Conservation (phyloP, 2,329 filamentous ascomycete genomes). For the Fusarium agapanthi region DNA sequence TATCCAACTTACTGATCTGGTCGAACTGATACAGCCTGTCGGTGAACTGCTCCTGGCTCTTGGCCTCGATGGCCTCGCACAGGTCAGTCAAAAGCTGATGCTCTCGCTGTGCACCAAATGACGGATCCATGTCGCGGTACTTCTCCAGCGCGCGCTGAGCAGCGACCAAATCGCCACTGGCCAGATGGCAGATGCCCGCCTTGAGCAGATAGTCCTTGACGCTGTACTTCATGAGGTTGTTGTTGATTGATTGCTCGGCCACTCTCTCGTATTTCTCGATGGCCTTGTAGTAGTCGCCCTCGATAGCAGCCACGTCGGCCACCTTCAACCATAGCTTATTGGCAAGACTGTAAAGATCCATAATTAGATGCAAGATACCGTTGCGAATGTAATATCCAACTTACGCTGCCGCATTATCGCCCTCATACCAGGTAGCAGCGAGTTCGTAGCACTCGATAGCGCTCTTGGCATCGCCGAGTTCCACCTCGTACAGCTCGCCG, state of each 20-base stretch:
- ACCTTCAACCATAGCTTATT: slow-evolving; percentile 96
- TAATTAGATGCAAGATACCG: not conserved
- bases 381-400: slow-evolving; percentile 43
- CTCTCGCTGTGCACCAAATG: slow-evolving; percentile 81
- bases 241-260: slow-evolving; percentile 78
- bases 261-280: slow-evolving; percentile 87
- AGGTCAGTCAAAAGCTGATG: slow-evolving; percentile 83
- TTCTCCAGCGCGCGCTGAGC: slow-evolving; percentile 81
- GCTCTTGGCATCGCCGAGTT: slow-evolving; percentile 78
- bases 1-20: slow-evolving; percentile 91
- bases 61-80: slow-evolving; percentile 75
- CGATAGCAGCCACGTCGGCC: slow-evolving; percentile 84
- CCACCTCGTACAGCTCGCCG: slow-evolving; percentile 85
- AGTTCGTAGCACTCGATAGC: slow-evolving; percentile 86
- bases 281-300: slow-evolving; percentile 84
- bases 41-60: slow-evolving; percentile 83
- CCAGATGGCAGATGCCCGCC: slow-evolving; percentile 89
- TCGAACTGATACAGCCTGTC: slow-evolving; percentile 91
- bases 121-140: slow-evolving; percentile 81
- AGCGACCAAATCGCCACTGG: slow-evolving; percentile 77
- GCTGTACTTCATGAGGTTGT: slow-evolving; percentile 91
- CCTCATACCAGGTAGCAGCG: slow-evolving; percentile 89
- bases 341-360: slow-evolving; percentile 68
- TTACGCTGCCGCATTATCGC: slow-evolving; percentile 83
- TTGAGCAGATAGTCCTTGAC: slow-evolving; percentile 98